Evolutionary conservation across 1,284 basidiomycete genomes (phyloP).

Genomic region (Microbotryum silenes-acaulis): DNA sequence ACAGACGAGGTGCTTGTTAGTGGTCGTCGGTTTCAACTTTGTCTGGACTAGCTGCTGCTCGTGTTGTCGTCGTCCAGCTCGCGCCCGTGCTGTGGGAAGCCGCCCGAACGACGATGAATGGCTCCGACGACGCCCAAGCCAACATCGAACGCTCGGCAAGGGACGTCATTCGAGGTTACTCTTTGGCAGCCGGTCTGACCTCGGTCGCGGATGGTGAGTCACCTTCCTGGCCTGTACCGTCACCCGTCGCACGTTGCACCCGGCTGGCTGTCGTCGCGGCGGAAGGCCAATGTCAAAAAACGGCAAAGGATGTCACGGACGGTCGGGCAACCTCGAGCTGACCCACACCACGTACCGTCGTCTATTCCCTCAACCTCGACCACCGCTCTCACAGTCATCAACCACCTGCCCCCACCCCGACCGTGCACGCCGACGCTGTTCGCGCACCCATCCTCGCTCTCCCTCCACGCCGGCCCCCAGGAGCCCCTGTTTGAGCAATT

Average conservation of each 20-base stretch:
- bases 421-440: slow-evolving; percentile 19
- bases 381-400: slow-evolving; percentile 10
- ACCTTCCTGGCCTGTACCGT: not conserved
- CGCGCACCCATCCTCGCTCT: not conserved
- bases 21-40: too few species aligned
- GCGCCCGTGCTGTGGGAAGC: too few species aligned
- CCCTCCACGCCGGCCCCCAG: slow-evolving; percentile 6
- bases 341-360: not conserved
- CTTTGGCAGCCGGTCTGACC: slow-evolving; percentile 14
- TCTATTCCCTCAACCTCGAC: not conserved
- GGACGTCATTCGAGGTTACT: slow-evolving; percentile 15
- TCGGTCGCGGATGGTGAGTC: slow-evolving; percentile 20
- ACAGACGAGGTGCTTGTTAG: too few species aligned
- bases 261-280: not conserved
- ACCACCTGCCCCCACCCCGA: slow-evolving; percentile 14
- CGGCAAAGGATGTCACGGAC: not conserved
- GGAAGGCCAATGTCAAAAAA: too few species aligned
- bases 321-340: not conserved
- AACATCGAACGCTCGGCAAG: slow-evolving; percentile 5
- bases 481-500: slow-evolving; percentile 24
- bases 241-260: not conserved
- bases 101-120: too few species aligned
- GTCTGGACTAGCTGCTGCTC: too few species aligned
- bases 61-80: too few species aligned
- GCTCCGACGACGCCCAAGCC: slow-evolving; percentile 9